These are phyloP conservation scores for Fusarium aywerte DNA, from an alignment of 2,329 filamentous ascomycete genomes.

Conservation along the genomic window DNA sequence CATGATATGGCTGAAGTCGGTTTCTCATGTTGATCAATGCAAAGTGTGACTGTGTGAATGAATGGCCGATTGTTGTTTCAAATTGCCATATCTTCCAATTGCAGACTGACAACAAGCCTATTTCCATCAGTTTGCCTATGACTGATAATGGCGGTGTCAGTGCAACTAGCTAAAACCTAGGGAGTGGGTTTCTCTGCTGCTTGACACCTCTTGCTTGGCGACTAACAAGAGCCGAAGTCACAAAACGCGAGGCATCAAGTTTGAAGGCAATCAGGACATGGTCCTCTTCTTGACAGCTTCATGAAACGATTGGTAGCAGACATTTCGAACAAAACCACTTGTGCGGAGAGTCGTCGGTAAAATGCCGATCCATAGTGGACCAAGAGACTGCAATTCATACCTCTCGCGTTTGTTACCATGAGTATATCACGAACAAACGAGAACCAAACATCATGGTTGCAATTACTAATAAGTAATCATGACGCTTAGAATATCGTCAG, in stretches of 20 bases:
- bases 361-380: constrained; percentile 24
- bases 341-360: constrained; percentile 4
- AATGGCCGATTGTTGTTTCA: constrained; percentile 9
- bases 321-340: constrained; percentile 7
- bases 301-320: constrained; percentile 25
- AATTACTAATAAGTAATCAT: constrained; percentile 19
- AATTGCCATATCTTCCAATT: constrained; percentile 16
- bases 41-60: constrained; percentile 9
- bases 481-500: constrained; percentile 27
- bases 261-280: constrained; percentile 2
- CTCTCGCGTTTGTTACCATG: background rate
- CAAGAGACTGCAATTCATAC: constrained; percentile 1
- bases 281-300: constrained; percentile 8
- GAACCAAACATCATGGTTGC: constrained; percentile 24
- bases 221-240: constrained; percentile 30
- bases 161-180: constrained; percentile 25
- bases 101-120: constrained; percentile 28
- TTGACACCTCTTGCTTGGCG: constrained; percentile 21
- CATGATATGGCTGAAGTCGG: background rate
- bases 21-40: constrained; percentile 19
- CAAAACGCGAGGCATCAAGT: constrained; percentile 13
- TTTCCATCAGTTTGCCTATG: constrained; percentile 29
- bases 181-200: constrained; percentile 21
- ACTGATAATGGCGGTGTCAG: constrained; percentile 41
- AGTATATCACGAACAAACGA: constrained; percentile 32